Conservation (phyloP, 805 yeast genomes). For the Hanseniaspora meyeri region DNA sequence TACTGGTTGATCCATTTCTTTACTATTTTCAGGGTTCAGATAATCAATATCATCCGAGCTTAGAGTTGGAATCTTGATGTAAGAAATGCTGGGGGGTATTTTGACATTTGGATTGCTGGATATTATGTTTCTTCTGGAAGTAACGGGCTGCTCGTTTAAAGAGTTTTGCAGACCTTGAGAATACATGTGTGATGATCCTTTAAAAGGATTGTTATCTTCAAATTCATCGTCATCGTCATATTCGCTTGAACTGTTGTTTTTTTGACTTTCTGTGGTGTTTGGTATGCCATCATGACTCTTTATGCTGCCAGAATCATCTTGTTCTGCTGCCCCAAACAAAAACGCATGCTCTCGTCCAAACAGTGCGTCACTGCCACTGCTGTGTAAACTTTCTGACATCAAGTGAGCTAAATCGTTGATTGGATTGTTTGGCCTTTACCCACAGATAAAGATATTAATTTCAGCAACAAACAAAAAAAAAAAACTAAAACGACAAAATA, state of each 20-base stretch:
- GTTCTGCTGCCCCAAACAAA: slow-evolving; percentile 1
- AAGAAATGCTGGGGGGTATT: slow-evolving; percentile 2
- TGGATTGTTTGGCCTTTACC: not conserved
- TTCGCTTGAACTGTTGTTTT: not conserved
- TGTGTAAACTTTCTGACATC: not conserved
- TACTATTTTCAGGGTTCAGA: not conserved
- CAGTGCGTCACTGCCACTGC: not conserved
- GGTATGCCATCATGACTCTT: not conserved
- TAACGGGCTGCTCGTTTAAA: slow-evolving; percentile 13
- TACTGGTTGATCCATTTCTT: not conserved
- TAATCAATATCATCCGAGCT: not conserved
- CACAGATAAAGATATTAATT: too few species aligned
- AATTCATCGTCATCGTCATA: slow-evolving; percentile 15
- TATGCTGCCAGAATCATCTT: not conserved
- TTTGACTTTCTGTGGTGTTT: not conserved
- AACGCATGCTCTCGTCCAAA: slow-evolving; percentile 6
- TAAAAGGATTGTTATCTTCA: slow-evolving; percentile 31
- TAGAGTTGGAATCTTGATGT: slow-evolving; percentile 1
- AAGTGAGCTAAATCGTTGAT: not conserved
- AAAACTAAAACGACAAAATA: too few species aligned
- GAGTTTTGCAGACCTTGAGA: slow-evolving; percentile 29
- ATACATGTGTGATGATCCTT: slow-evolving; percentile 29
- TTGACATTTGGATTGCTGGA: not conserved
- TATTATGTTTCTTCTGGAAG: not conserved
- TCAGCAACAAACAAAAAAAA: not conserved